phyloP scores from a whole-genome alignment of 495 filamentous ascomycete species.

The Penicillium mononematosum region DNA sequence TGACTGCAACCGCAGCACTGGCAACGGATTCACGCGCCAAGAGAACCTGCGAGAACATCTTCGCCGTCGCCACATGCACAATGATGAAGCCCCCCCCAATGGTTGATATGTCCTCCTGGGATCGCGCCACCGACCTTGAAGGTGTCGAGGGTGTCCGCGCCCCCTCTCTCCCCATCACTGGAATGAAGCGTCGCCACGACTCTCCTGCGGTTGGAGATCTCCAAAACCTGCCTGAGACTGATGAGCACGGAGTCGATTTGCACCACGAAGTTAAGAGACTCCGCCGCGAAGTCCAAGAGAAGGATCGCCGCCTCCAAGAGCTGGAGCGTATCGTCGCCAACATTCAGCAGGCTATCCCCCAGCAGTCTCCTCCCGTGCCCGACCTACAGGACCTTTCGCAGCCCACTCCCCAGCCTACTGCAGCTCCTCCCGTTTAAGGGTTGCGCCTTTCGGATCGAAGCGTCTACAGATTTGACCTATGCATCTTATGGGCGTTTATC shows the following conservation, averaged over 20 bases:
- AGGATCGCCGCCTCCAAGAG: constrained; percentile 46
- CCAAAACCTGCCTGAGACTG: constrained; percentile 31
- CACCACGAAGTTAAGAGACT: constrained; percentile 59
- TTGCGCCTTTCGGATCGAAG: not conserved
- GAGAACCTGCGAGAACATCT: constrained; percentile 93
- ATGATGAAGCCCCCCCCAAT: constrained; percentile 44
- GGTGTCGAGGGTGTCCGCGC: constrained; percentile 21
- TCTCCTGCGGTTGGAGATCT: constrained; percentile 39
- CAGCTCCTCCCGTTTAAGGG: constrained; percentile 20
- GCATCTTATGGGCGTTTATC: constrained; percentile 25
- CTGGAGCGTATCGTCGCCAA: constrained; percentile 47
- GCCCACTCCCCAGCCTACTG: constrained; percentile 19
- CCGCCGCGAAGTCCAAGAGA: constrained; percentile 54
- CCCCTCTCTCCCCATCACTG: constrained; percentile 26
- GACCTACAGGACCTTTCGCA: constrained; percentile 20
- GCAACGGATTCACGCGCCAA: constrained; percentile 77
- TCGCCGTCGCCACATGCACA: constrained; percentile 72
- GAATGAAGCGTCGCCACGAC: constrained; percentile 48
- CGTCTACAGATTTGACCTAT: constrained; percentile 9
- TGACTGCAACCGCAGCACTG: constrained; percentile 83
- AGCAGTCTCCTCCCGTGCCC: constrained; percentile 22
- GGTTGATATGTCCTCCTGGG: constrained; percentile 30
- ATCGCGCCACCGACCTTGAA: constrained; percentile 26
- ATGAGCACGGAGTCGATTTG: constrained; percentile 48
- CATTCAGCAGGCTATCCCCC: constrained; percentile 44